Conservation (phyloP, 768 basidiomycete genomes). For the Boletus vermiculosoides region DNA sequence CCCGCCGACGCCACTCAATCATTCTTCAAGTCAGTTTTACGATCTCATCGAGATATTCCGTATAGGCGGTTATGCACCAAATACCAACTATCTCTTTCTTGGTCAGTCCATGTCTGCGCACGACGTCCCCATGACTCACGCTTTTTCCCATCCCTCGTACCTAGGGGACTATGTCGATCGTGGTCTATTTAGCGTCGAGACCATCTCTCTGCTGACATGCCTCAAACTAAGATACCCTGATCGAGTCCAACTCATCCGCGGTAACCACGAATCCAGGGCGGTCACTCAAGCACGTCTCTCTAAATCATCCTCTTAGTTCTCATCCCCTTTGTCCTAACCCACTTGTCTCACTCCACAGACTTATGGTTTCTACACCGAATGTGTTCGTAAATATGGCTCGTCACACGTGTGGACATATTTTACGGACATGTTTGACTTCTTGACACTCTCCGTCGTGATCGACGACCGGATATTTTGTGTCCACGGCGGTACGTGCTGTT, state of each 20-base stretch:
- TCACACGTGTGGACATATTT: slow-evolving; percentile 99
- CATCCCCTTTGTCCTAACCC: slow-evolving; percentile 15
- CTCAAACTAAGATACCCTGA: slow-evolving; percentile 97
- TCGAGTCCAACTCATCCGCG: slow-evolving; percentile 92
- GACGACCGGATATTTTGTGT: slow-evolving; percentile 99
- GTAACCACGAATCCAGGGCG: slow-evolving; percentile 96
- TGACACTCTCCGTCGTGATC: slow-evolving; percentile 96
- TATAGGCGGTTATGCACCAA: slow-evolving; percentile 94
- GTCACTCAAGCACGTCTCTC: slow-evolving; percentile 84
- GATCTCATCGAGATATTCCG: slow-evolving; percentile 99
- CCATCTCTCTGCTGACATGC: slow-evolving; percentile 94
- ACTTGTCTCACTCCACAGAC: slow-evolving; percentile 52
- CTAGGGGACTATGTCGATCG: slow-evolving; percentile 98
- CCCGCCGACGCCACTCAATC: slow-evolving; percentile 34
- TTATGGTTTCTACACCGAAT: slow-evolving; percentile 99
- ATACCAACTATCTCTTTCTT: slow-evolving; percentile 98
- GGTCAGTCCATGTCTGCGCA: slow-evolving; percentile 54
- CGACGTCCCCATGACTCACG: slow-evolving; percentile 1
- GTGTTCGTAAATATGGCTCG: slow-evolving; percentile 94
- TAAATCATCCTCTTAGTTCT: neutral
- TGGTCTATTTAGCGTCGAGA: slow-evolving; percentile 97
- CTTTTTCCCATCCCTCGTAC: neutral
- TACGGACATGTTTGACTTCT: slow-evolving; percentile 99
- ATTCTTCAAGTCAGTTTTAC: slow-evolving; percentile 87
- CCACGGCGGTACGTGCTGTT: slow-evolving; percentile 72